Conservation (phyloP, 192 early-diverging fungal species). For the Coemansia javaensis region DNA sequence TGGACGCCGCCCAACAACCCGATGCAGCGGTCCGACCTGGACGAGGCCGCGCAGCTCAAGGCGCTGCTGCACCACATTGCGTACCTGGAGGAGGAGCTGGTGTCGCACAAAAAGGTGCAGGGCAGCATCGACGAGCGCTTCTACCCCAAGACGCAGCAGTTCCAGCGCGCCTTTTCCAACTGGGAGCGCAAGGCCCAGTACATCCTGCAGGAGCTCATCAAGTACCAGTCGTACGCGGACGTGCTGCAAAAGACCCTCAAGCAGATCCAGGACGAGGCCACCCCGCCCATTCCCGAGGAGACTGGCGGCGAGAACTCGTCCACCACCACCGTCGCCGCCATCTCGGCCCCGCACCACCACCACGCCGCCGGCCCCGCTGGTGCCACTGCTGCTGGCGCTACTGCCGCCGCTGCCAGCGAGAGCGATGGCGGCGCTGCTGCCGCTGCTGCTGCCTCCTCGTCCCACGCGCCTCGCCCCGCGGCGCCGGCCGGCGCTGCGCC, state of each 20-base stretch:
- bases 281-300: slow-evolving; percentile 42
- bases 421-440: no score
- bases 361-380: no score
- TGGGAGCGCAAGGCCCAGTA: slow-evolving; percentile 78
- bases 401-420: no score
- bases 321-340: slow-evolving; percentile 6
- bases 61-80: slow-evolving; percentile 59
- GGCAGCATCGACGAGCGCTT: slow-evolving; percentile 56
- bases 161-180: slow-evolving; percentile 65
- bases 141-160: slow-evolving; percentile 52
- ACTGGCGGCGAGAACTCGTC: slow-evolving; percentile 8
- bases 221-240: slow-evolving; percentile 76
- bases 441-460: no score
- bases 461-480: no score
- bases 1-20: slow-evolving; percentile 52
- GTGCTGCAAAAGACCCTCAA: slow-evolving; percentile 61
- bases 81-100: slow-evolving; percentile 64
- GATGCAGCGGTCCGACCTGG: slow-evolving; percentile 50
- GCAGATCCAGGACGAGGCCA: slow-evolving; percentile 47
- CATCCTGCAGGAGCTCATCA: slow-evolving; percentile 76
- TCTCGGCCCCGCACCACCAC: background rate
- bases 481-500: no score
- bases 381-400: no score
- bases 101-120: slow-evolving; percentile 62
- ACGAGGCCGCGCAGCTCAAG: slow-evolving; percentile 56